A percentile compares a stretch with the other conserved stretches of the same genome.
These are phyloP conservation scores for Apiospora hydei DNA, from an alignment of 2,329 filamentous ascomycete genomes.

Conservation along the genomic window DNA sequence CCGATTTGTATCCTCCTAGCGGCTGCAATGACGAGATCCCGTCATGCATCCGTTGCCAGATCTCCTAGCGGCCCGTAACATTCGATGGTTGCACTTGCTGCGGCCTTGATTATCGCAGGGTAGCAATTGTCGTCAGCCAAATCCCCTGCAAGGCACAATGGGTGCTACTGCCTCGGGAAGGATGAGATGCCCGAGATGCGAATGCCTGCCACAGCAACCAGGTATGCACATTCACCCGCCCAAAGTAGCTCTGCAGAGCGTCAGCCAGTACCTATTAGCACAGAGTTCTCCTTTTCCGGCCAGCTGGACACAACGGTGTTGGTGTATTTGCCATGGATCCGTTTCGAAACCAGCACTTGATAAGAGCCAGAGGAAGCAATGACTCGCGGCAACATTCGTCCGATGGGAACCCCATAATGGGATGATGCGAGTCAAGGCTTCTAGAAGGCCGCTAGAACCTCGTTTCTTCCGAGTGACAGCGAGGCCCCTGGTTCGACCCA, in stretches of 20 bases:
- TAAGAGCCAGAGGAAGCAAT: not conserved
- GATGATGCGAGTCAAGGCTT: slow-evolving; percentile 10
- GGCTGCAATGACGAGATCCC: slow-evolving; percentile 7
- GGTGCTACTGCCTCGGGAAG: too few relatives aligned
- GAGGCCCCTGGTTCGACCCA: not conserved
- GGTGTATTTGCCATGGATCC: not conserved
- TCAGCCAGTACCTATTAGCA: not conserved
- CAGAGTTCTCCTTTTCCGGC: not conserved
- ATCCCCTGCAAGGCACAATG: not conserved
- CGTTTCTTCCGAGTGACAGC: slow-evolving; percentile 1
- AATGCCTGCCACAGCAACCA: not conserved
- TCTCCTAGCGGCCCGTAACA: slow-evolving; percentile 15
- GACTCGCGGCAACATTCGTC: not conserved
- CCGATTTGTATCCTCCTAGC: not conserved
- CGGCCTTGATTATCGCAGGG: not conserved
- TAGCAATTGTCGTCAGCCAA: not conserved
- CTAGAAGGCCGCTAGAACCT: slow-evolving; percentile 19
- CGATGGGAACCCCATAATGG: not conserved
- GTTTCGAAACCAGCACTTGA: not conserved
- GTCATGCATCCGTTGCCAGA: slow-evolving; percentile 14
- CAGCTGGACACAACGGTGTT: not conserved
- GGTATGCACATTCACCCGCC: not conserved
- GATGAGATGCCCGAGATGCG: not conserved
- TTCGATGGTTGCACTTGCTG: not conserved
- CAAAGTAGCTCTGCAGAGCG: not conserved